Conservation (phyloP, 139 green algal species). For the Gonium pectorale region DNA sequence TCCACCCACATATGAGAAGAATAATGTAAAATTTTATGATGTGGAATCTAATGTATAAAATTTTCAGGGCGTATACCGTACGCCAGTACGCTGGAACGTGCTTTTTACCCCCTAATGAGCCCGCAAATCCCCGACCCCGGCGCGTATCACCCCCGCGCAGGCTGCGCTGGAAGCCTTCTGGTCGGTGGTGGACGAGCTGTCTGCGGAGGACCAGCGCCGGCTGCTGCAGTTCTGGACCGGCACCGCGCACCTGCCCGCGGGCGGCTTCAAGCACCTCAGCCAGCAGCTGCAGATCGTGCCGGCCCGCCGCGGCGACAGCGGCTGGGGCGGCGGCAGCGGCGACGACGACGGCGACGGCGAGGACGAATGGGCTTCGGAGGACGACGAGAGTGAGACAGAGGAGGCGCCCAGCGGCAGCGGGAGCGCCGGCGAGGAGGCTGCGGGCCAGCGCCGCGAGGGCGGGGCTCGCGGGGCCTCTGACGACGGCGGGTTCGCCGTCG, state of each 20-base stretch:
- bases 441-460: not conserved
- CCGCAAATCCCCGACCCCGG: too few relatives aligned
- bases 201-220: not conserved
- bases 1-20: too few relatives aligned
- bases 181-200: conserved; percentile 13
- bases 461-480: too few relatives aligned
- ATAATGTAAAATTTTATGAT: too few relatives aligned
- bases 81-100: too few relatives aligned
- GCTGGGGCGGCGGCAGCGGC: not conserved
- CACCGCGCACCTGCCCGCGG: conserved; percentile 24
- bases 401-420: not conserved
- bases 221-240: conserved; percentile 50
- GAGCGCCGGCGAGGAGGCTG: not conserved
- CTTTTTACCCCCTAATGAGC: too few relatives aligned
- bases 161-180: conserved; percentile 23
- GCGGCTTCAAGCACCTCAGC: conserved; percentile 37
- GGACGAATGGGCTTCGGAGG: not conserved
- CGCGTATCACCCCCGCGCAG: not conserved
- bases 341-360: too few relatives aligned
- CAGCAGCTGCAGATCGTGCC: conserved; percentile 42
- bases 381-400: not conserved
- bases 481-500: too few relatives aligned
- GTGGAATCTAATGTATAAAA: too few relatives aligned
- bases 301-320: not conserved
- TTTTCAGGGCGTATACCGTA: too few relatives aligned